Base-by-base conservation (phyloP, 371 early-diverging fungal genomes). In the Haplosporangium sp. region DNA sequence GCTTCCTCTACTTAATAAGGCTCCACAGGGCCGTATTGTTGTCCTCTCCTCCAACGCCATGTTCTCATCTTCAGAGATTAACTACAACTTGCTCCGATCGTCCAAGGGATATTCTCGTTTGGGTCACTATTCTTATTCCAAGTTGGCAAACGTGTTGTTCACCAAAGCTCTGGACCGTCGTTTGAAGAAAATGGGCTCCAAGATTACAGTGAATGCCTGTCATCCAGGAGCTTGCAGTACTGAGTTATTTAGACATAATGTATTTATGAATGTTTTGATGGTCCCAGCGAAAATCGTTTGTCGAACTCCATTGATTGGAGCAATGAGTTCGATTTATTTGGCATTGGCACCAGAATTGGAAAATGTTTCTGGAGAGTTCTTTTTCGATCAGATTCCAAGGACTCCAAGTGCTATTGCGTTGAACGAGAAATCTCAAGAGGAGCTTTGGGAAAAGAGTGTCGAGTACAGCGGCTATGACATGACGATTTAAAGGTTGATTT, bases 121-220 rank as follows among this genome's bases (percentile, higher is more conserved):
- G 34, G 68, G 68, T 11, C 85, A 84, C 66, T 92, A 92, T 68
- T 84, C 84, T 7, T 69, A 81, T 6, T 82, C 86, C 48, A 92
- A 92, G 68, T 84, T 92, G 20, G 90, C 89, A 57, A 90, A 92
- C 76, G n/a, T 90, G 19, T 74, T 89, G 47, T 92, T 90, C 76
- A 73, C 89, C 59, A 82, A 67, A 19, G 83, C 83, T 0, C 74
- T 92, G 53, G 71, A 82, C 7, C 79, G 84, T 50, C 85, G 74
- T 34, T 69, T 87, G 8, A 65, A 81, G 57, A 84, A 65, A 4
- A 52, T 20, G 1, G 2, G 48, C 27, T 72, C 77, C 19, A 63
- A 69, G 17, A 65, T 90, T 37, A 76, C 83, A 0, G 85, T 87
- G 57, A 88, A 89, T 64, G 68, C 83, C 19, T 48, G 75, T 44